A percentile compares a stretch with the other conserved stretches of the same genome.
Conservation (phyloP, 2,329 filamentous ascomycete species). For the Fusarium nygamai region DNA sequence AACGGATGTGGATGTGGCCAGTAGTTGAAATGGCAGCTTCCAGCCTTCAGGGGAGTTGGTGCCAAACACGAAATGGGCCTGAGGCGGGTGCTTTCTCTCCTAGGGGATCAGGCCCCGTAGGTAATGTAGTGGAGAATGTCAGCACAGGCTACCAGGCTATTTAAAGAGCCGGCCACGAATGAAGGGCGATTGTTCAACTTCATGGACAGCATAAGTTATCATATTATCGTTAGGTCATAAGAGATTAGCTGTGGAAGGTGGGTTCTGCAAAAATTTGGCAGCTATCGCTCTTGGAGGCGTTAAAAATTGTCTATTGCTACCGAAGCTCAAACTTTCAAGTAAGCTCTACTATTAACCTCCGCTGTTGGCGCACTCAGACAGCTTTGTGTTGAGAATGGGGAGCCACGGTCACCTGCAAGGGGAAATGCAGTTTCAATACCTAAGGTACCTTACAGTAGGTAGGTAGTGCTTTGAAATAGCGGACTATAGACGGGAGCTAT, state of each 20-base stretch:
- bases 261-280: neutral
- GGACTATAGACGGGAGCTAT: conserved; percentile 8
- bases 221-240: neutral
- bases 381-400: conserved; percentile 13
- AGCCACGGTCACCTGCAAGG: conserved; percentile 22
- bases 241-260: neutral
- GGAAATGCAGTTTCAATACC: conserved; percentile 9
- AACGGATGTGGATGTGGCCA: conserved; percentile 37
- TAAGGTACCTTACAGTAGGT: neutral
- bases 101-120: conserved; percentile 3
- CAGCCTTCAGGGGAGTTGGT: conserved; percentile 35
- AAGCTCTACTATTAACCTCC: neutral
- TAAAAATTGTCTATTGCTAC: neutral
- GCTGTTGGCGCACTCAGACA: neutral
- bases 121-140: conserved; percentile 34
- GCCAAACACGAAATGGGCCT: conserved; percentile 35
- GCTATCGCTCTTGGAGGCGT: neutral
- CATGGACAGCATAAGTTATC: conserved; percentile 1
- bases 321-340: neutral
- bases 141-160: conserved; percentile 37
- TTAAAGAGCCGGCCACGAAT: conserved; percentile 8
- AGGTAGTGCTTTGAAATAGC: neutral
- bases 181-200: conserved; percentile 2
- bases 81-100: conserved; percentile 26
- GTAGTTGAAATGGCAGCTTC: conserved; percentile 27